Conservation (phyloP, 257 asterid genomes). For the Eustoma russellianum region DNA sequence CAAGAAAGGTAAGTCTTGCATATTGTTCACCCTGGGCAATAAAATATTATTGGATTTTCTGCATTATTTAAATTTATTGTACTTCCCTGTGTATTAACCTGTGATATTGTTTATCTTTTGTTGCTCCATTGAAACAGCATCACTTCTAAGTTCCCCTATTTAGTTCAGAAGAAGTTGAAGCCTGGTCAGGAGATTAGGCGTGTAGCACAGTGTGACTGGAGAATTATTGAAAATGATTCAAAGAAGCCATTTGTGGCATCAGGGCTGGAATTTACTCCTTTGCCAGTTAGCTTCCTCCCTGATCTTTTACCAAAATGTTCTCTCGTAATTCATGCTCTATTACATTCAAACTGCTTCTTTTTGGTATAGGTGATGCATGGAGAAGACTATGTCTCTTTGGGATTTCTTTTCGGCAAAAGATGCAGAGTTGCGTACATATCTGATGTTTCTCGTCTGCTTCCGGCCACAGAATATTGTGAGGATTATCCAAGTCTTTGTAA, state of each 20-base stretch:
- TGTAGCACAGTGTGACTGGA: constrained; percentile 94
- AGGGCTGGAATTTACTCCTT: constrained; percentile 74
- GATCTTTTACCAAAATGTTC: background rate
- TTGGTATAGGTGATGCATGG: constrained; percentile 91
- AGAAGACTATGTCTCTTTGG: constrained; percentile 84
- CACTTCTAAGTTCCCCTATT: constrained; percentile 73
- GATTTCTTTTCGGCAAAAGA: constrained; percentile 80
- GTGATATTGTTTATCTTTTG: background rate
- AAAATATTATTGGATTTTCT: too few relatives aligned
- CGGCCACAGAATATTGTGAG: constrained; percentile 74
- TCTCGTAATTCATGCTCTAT: constrained; percentile 11
- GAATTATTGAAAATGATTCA: constrained; percentile 56
- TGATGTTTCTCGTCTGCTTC: constrained; percentile 79
- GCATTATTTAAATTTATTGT: too few relatives aligned
- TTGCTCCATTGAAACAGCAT: constrained; percentile 48
- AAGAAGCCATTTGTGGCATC: constrained; percentile 75
- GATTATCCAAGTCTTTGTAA: background rate
- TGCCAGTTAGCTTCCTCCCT: constrained; percentile 49
- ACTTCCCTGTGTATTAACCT: too few relatives aligned
- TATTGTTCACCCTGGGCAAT: too few relatives aligned
- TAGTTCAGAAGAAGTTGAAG: constrained; percentile 67
- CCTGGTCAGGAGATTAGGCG: constrained; percentile 91
- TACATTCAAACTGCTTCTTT: constrained; percentile 14
- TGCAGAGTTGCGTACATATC: constrained; percentile 82
- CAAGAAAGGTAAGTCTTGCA: too few relatives aligned